A percentile compares a stretch with the other conserved stretches of the same genome.
These are phyloP conservation scores for Panicum virgatum DNA, from an alignment of 202 grass and related monocot genomes.

Conservation along the genomic window DNA sequence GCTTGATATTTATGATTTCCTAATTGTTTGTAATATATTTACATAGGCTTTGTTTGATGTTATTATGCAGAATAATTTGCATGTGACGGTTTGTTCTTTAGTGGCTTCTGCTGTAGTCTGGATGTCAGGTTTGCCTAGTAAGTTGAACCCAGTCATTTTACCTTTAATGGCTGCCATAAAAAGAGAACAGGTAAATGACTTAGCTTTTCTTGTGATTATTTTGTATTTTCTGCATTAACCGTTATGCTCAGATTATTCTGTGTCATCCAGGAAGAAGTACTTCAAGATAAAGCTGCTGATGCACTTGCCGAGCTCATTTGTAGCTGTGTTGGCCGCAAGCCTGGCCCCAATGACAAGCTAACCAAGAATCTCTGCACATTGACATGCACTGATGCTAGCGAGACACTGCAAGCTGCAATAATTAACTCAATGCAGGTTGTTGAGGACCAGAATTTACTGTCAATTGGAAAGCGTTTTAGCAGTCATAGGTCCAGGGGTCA, in stretches of 20 bases:
- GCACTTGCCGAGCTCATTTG: conserved; percentile 95
- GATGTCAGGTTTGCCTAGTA: conserved; percentile 83
- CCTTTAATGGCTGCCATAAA: conserved; percentile 99
- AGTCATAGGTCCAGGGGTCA: conserved; percentile 64
- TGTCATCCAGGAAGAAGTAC: conserved; percentile 85
- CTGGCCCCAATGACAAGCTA: conserved; percentile 95
- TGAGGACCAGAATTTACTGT: conserved; percentile 90
- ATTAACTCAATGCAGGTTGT: conserved; percentile 94
- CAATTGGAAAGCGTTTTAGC: conserved; percentile 62
- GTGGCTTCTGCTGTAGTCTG: conserved; percentile 89
- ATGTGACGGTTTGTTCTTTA: conserved; percentile 85
- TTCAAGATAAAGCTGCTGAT: conserved; percentile 97
- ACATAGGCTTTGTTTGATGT: conserved; percentile 30
- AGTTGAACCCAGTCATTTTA: conserved; percentile 95
- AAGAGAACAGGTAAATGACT: conserved; percentile 80
- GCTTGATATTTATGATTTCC: conserved; percentile 10
- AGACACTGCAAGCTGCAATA: conserved; percentile 86
- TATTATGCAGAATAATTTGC: conserved; percentile 99
- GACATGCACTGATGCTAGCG: conserved; percentile 70
- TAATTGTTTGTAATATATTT: conserved; percentile 31
- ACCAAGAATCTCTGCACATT: conserved; percentile 93
- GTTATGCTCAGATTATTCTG: conserved; percentile 34
- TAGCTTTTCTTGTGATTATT: conserved; percentile 20
- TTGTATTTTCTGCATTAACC: conserved; percentile 31
- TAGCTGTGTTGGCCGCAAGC: conserved; percentile 89